A percentile compares a stretch with the other conserved stretches of the same genome.
Evolutionary conservation across 371 early-diverging fungal species (phyloP).

Genomic region (Dichotomocladium elegans): DNA sequence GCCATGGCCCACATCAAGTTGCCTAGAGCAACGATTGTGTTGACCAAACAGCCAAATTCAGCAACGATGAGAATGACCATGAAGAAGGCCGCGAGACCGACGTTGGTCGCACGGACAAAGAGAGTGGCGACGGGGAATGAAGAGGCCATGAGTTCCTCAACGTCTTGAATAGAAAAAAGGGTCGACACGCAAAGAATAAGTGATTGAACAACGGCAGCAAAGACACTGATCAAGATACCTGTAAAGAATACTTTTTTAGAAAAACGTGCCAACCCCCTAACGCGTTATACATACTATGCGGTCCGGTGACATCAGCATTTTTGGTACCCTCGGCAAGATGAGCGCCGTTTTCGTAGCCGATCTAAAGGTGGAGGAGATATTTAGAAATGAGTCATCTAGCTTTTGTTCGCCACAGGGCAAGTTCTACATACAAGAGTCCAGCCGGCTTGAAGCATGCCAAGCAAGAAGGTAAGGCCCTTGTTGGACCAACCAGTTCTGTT

Average conservation of each 20-base stretch:
- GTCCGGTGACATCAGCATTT: conserved; percentile 35
- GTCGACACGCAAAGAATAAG: conserved; percentile 27
- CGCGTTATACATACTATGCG: too few relatives aligned
- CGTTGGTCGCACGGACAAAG: conserved; percentile 16
- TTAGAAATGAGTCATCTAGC: neutral
- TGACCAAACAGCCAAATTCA: conserved; percentile 18
- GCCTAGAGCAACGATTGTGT: conserved; percentile 10
- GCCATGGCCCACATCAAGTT: conserved; percentile 25
- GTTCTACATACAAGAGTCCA: conserved; percentile 26
- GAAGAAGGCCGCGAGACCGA: conserved; percentile 13
- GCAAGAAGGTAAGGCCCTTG: conserved; percentile 27
- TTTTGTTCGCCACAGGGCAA: neutral
- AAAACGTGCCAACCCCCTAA: too few relatives aligned
- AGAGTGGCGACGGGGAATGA: conserved; percentile 16
- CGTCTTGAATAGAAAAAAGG: conserved; percentile 39
- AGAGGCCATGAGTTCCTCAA: conserved; percentile 17
- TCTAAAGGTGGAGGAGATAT: conserved; percentile 2
- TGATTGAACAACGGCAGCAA: conserved; percentile 31
- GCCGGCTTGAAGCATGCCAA: conserved; percentile 38
- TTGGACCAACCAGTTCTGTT: conserved; percentile 35
- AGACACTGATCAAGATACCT: conserved; percentile 36
- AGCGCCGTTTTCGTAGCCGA: conserved; percentile 38
- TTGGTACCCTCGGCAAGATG: conserved; percentile 46
- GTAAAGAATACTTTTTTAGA: too few relatives aligned
- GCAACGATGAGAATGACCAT: conserved; percentile 19